Percentiles rank a stretch among this genome's conserved stretches.
Conservation (phyloP, 1,284 basidiomycete genomes). For the Earliella scabrosa region DNA sequence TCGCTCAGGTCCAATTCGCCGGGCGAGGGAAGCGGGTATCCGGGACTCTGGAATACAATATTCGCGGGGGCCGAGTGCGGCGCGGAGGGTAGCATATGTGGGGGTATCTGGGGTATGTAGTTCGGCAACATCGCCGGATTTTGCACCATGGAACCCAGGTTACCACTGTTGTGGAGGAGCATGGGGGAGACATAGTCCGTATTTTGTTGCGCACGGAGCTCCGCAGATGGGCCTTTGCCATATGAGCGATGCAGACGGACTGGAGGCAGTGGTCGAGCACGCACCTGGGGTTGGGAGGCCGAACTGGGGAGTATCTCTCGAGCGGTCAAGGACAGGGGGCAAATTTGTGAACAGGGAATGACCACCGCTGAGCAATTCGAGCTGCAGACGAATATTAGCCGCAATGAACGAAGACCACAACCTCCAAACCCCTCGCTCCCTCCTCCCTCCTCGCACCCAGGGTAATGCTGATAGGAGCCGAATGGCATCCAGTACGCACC, state of each 20-base stretch:
- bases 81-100: slow-evolving; percentile 36
- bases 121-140: slow-evolving; percentile 32
- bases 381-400: slow-evolving; percentile 44
- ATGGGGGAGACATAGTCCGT: slow-evolving; percentile 69
- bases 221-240: slow-evolving; percentile 58
- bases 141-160: slow-evolving; percentile 37
- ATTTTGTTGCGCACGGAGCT: slow-evolving; percentile 64
- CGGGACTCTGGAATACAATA: slow-evolving; percentile 55
- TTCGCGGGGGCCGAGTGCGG: slow-evolving; percentile 65
- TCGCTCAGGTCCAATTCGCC: slow-evolving; percentile 64
- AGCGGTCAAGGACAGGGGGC: slow-evolving; percentile 40
- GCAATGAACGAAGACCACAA: not conserved
- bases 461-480: not conserved
- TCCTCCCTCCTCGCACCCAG: not conserved
- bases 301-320: slow-evolving; percentile 48
- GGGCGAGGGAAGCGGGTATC: slow-evolving; percentile 42
- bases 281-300: slow-evolving; percentile 77
- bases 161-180: slow-evolving; percentile 43
- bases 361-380: slow-evolving; percentile 68
- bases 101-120: slow-evolving; percentile 30
- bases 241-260: not conserved
- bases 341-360: slow-evolving; percentile 40
- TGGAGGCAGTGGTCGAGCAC: slow-evolving; percentile 25
- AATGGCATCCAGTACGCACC: slow-evolving; percentile 41
- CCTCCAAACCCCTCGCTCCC: not conserved